Evolutionary conservation across 2,329 filamentous ascomycete genomes (phyloP).

Genomic region (Cladophialophora bantiana): DNA sequence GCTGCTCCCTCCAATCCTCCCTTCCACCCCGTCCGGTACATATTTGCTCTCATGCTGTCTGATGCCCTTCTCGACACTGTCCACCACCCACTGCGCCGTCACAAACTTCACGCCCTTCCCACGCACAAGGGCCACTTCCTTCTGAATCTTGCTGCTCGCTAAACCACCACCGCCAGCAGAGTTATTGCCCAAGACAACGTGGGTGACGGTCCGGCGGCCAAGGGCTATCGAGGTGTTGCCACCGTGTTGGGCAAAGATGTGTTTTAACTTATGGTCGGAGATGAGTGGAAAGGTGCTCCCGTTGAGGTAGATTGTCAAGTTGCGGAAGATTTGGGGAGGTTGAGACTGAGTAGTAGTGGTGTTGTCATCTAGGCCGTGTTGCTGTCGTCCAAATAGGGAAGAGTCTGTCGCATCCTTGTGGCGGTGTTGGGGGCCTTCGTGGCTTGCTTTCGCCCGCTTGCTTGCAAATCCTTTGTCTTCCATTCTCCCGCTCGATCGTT

Average conservation of each 20-base stretch:
- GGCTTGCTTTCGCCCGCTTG: conserved; percentile 25
- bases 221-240: conserved; percentile 74
- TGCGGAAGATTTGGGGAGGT: conserved; percentile 66
- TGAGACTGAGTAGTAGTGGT: conserved; percentile 1
- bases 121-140: conserved; percentile 72
- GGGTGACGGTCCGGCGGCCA: conserved; percentile 77
- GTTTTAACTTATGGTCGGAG: conserved; percentile 86
- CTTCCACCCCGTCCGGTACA: conserved; percentile 59
- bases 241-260: conserved; percentile 75
- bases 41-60: conserved; percentile 78
- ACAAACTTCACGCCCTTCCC: conserved; percentile 78
- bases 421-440: conserved; percentile 5
- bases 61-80: conserved; percentile 78
- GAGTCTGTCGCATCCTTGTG: not conserved
- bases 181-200: conserved; percentile 72
- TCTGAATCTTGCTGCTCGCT: conserved; percentile 78
- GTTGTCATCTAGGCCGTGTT: conserved; percentile 1
- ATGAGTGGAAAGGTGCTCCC: conserved; percentile 81
- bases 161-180: conserved; percentile 80
- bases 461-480: conserved; percentile 19
- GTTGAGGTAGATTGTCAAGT: conserved; percentile 82
- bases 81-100: conserved; percentile 81
- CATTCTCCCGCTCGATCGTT: conserved; percentile 41
- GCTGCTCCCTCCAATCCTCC: conserved; percentile 61
- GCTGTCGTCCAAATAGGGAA: not conserved